Evolutionary conservation across 2,329 filamentous ascomycete genomes (phyloP).

Genomic region (Diaporthe sp.): DNA sequence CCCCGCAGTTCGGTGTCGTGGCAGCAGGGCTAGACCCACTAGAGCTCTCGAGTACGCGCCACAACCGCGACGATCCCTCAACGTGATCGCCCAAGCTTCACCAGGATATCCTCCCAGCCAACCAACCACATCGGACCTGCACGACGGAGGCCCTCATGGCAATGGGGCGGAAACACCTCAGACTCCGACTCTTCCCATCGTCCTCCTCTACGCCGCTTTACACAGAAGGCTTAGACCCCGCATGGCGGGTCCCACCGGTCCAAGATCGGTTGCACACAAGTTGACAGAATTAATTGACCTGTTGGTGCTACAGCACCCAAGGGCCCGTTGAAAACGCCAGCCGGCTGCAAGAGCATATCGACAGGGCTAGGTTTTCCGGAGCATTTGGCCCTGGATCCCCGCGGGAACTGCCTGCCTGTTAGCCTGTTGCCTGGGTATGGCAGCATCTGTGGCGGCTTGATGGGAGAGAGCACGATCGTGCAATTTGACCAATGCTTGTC

Average conservation of each 20-base stretch:
- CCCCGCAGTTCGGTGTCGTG: slow-evolving; percentile 24
- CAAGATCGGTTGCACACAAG: not conserved
- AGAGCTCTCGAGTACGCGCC: slow-evolving; percentile 19
- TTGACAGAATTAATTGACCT: too few relatives aligned
- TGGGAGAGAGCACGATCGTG: too few relatives aligned
- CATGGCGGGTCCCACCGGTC: not conserved
- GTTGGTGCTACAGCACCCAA: not conserved
- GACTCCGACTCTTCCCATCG: not conserved
- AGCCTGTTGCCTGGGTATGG: not conserved
- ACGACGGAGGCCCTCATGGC: not conserved
- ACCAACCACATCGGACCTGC: not conserved
- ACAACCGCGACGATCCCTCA: slow-evolving; percentile 24
- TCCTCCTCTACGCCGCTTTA: not conserved
- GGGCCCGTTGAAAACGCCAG: not conserved
- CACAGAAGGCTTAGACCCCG: not conserved
- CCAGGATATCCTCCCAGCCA: not conserved
- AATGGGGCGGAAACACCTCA: not conserved
- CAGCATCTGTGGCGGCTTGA: not conserved
- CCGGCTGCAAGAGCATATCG: not conserved
- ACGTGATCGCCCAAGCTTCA: slow-evolving; percentile 21
- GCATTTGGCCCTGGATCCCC: not conserved
- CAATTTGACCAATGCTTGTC: not conserved
- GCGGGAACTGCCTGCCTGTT: not conserved
- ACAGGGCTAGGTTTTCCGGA: not conserved
- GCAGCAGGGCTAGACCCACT: slow-evolving; percentile 16